Evolutionary conservation across 495 filamentous ascomycete species (phyloP).

Genomic region (Tuber indicum): DNA sequence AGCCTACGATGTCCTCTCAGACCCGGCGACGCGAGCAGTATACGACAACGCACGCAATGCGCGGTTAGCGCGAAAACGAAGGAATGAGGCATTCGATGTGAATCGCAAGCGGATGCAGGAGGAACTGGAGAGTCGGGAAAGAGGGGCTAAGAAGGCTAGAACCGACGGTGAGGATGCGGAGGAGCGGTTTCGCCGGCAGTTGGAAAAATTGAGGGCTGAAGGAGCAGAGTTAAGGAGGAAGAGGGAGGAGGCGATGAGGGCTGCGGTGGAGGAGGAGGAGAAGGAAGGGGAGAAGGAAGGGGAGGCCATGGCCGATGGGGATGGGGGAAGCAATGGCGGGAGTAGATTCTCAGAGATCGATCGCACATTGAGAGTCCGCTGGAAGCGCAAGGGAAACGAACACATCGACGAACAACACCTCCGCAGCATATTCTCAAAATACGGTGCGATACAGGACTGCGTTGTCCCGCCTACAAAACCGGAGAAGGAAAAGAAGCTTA

Average conservation of each 20-base stretch:
- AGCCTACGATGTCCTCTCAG: conserved; percentile 64
- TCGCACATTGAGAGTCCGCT: conserved; percentile 31
- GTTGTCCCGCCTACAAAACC: conserved; percentile 12
- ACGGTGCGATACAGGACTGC: conserved; percentile 34
- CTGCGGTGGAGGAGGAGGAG: conserved; percentile 30
- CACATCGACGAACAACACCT: conserved; percentile 6
- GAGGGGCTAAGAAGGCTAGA: conserved; percentile 26
- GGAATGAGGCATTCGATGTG: conserved; percentile 60
- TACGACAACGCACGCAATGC: conserved; percentile 67
- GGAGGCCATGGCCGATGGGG: not conserved
- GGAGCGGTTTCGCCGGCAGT: conserved; percentile 46
- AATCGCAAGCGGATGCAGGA: conserved; percentile 66
- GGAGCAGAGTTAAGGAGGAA: conserved; percentile 40
- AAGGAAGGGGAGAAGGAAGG: conserved; percentile 2
- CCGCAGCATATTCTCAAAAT: conserved; percentile 19
- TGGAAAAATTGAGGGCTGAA: conserved; percentile 46
- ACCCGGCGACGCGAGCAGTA: conserved; percentile 54
- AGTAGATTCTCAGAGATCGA: conserved; percentile 38
- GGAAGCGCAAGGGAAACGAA: conserved; percentile 22
- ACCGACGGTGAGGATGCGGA: conserved; percentile 49
- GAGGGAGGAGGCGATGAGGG: conserved; percentile 33
- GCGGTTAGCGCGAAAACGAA: conserved; percentile 54
- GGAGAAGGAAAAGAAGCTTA: conserved; percentile 33
- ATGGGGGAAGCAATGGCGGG: not conserved
- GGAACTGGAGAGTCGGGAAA: conserved; percentile 57